Percentiles rank a stretch among this genome's conserved stretches.
Evolutionary conservation across 352 stramenopile species (phyloP).

Genomic region (Globisporangium radiosum): DNA sequence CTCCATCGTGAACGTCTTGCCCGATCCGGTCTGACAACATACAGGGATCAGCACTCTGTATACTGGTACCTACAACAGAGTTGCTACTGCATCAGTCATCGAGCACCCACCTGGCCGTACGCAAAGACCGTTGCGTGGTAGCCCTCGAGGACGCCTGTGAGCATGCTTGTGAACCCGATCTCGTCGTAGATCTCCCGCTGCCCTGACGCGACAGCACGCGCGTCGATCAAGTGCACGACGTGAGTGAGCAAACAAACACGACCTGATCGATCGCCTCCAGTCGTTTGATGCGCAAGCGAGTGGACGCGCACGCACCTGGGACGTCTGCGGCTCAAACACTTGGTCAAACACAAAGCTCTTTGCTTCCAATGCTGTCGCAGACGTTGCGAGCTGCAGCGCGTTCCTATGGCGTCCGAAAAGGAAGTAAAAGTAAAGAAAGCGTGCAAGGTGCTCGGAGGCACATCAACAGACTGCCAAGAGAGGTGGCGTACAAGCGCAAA

Average conservation of each 20-base stretch:
- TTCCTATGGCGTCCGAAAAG: conserved; percentile 10
- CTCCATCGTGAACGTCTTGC: conserved; percentile 63
- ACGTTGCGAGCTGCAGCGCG: conserved; percentile 20
- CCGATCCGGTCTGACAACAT: conserved; percentile 32
- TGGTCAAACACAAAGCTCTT: conserved; percentile 50
- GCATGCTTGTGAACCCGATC: conserved; percentile 27
- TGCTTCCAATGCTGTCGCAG: conserved; percentile 4
- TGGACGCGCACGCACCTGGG: conserved; percentile 18
- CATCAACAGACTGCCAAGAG: too few relatives aligned
- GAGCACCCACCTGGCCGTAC: conserved; percentile 32
- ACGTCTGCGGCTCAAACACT: conserved; percentile 29
- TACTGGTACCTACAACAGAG: background rate
- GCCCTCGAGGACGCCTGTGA: conserved; percentile 25
- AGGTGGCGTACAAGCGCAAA: too few relatives aligned
- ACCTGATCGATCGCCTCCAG: background rate
- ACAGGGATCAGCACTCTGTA: background rate
- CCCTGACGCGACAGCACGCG: background rate
- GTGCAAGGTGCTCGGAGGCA: too few relatives aligned
- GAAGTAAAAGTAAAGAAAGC: background rate
- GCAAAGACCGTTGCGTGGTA: conserved; percentile 53
- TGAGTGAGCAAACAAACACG: background rate
- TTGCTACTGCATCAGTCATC: background rate
- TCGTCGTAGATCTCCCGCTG: conserved; percentile 33
- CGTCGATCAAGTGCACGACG: too few relatives aligned
- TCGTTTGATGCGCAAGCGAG: background rate